A percentile compares a stretch with the other conserved stretches of the same genome.
phyloP scores from a whole-genome alignment of 2,329 filamentous ascomycete genomes.

The Elsinoe perseae region DNA sequence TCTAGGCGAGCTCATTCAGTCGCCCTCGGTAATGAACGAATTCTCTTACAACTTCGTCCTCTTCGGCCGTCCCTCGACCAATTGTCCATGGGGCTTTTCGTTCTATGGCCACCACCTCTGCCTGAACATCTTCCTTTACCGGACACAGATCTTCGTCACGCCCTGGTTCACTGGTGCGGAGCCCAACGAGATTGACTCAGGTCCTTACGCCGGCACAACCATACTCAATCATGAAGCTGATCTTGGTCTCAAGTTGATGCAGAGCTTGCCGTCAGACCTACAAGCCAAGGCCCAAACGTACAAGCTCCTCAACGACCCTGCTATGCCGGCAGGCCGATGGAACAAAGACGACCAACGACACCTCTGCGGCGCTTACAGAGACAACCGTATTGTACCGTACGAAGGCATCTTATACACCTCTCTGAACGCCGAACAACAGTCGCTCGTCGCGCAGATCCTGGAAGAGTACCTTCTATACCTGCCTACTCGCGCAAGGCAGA shows the following conservation, averaged over 20 bases:
- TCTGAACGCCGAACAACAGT: constrained; percentile 44
- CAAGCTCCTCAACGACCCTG: constrained; percentile 53
- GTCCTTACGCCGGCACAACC: constrained; percentile 54
- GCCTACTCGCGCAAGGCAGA: constrained; percentile 47
- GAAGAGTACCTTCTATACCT: constrained; percentile 62
- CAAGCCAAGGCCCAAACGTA: constrained; percentile 51
- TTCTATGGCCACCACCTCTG: constrained; percentile 77
- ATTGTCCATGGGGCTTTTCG: constrained; percentile 60
- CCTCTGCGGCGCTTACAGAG: constrained; percentile 67
- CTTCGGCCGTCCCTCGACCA: constrained; percentile 55
- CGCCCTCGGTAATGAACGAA: constrained; percentile 60
- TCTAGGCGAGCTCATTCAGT: constrained; percentile 58
- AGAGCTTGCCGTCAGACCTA: constrained; percentile 44
- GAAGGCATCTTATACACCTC: constrained; percentile 55
- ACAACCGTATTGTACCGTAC: constrained; percentile 66
- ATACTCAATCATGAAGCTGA: constrained; percentile 59
- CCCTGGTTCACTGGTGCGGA: constrained; percentile 77
- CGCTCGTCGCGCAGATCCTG: constrained; percentile 49
- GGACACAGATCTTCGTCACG: constrained; percentile 57
- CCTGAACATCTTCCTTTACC: constrained; percentile 61
- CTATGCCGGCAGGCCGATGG: constrained; percentile 63
- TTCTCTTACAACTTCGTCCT: constrained; percentile 68
- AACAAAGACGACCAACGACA: constrained; percentile 76
- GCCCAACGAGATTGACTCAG: constrained; percentile 64
- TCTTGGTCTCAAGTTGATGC: constrained; percentile 62